Evolutionary conservation across 345 rosid genomes (phyloP).

Genomic region (Acer negundo): DNA sequence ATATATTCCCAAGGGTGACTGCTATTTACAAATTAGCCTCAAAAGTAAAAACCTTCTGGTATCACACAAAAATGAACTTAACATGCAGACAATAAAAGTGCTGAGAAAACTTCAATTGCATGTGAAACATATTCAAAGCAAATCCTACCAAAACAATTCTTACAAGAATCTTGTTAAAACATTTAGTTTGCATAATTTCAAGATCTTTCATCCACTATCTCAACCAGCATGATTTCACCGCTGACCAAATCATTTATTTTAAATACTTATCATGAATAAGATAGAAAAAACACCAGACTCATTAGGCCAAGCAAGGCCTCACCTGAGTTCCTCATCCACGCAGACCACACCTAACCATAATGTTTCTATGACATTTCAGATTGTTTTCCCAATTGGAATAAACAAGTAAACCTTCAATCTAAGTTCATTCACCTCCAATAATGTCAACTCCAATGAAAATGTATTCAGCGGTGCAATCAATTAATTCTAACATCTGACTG

Average conservation of each 20-base stretch:
- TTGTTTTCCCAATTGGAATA: too few species aligned
- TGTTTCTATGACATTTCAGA: too few species aligned
- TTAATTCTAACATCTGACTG: not conserved
- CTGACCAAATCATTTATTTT: too few species aligned
- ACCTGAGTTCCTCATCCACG: too few species aligned
- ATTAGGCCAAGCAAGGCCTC: too few species aligned
- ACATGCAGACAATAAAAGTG: too few species aligned
- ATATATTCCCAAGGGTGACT: slow-evolving; percentile 31
- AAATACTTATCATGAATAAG: too few species aligned
- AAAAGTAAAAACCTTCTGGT: slow-evolving; percentile 19
- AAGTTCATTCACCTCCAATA: not conserved
- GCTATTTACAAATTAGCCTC: slow-evolving; percentile 26
- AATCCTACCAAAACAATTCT: not conserved
- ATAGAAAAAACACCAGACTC: too few species aligned
- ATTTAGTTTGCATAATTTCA: not conserved
- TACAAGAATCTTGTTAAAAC: not conserved
- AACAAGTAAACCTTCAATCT: too few species aligned
- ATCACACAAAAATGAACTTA: slow-evolving; percentile 41
- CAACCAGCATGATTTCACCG: not conserved
- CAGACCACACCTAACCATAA: too few species aligned
- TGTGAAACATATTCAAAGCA: not conserved
- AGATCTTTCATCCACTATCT: not conserved
- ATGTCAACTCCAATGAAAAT: not conserved
- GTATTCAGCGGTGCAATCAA: not conserved
- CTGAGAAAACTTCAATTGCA: not conserved